Base-by-base conservation (phyloP, 1,284 basidiomycete species). In the Heterobasidion parviporum region DNA sequence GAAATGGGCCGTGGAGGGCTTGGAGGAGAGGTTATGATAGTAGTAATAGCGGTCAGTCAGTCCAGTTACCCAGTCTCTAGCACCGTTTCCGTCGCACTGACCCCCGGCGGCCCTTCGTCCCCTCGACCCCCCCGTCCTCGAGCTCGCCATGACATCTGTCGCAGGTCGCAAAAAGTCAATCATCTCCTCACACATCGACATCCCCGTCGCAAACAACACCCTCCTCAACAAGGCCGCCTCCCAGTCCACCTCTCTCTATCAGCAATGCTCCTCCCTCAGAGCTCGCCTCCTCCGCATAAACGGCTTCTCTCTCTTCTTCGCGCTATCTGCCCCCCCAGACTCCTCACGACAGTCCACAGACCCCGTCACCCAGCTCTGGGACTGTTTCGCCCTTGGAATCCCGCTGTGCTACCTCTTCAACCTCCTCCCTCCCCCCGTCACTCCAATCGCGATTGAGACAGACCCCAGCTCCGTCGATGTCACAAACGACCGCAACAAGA, bases 321-420 rank as follows among this genome's bases (percentile, higher is more conserved):
- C 78, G 48, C 74, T 85, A 62, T 78, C 80, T 3, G 73, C 78
- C 9, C 68, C 75, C 9, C 68, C 77, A 52, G 82, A 83, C 41
- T 69, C 75, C 62, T 74, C 83, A 18, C 79, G 89, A 58, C 82
- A 84, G 67, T 89, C 86, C 35, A 87, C 87, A 45, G 89, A 92
- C 72, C 87, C 88, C 45, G 96, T 99, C 64, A 88, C 91, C 46
- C 92, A 95, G 70, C 84, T 98, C 52, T 95, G 94, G 86, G 92
- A 95, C 67, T 85, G 90, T 67, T 91, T 99, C 72, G 87, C 93
- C 41, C 82, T 95, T 47, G 96, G 97, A 59, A 87, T 92, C 36
- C 89, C 95, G 41, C 87, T 99, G 60, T 96, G 94, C 75, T 94
- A 89, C 73, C 87, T 99, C 64, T 96, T 92, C 79, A 97, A 99